A percentile compares a stretch with the other conserved stretches of the same genome.
These are phyloP conservation scores for Herpotrichia juniperi DNA, from an alignment of 2,329 filamentous ascomycete species.

Conservation along the genomic window DNA sequence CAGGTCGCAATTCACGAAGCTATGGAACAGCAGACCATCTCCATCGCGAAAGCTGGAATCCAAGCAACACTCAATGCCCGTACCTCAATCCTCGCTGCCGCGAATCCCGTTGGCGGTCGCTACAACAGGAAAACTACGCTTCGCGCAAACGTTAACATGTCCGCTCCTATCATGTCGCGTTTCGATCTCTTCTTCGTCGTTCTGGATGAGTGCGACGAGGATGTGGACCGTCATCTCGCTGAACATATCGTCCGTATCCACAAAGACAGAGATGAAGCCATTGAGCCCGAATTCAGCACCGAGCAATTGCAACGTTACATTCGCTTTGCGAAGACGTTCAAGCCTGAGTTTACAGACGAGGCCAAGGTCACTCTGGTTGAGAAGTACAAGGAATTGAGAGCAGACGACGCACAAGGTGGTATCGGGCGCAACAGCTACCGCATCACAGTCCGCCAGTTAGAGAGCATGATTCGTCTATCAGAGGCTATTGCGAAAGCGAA, in stretches of 20 bases:
- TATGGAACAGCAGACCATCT: constrained; percentile 99
- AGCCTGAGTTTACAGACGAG: constrained; percentile 87
- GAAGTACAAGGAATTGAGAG: constrained; percentile 93
- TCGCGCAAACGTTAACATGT: constrained; percentile 97
- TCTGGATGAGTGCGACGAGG: constrained; percentile 93
- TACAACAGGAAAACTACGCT: constrained; percentile 97
- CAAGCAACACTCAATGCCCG: constrained; percentile 96
- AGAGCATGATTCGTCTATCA: constrained; percentile 92
- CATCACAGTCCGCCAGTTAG: constrained; percentile 94
- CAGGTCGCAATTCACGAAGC: constrained; percentile 99
- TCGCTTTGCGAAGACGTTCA: constrained; percentile 92
- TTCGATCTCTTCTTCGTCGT: constrained; percentile 99
- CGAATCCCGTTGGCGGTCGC: constrained; percentile 94
- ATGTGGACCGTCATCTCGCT: constrained; percentile 86
- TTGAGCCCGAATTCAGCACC: constrained; percentile 92
- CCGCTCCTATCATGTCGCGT: constrained; percentile 97
- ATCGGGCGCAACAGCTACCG: constrained; percentile 95
- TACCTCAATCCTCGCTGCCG: constrained; percentile 92
- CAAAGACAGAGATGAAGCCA: constrained; percentile 87
- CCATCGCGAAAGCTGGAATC: constrained; percentile 97
- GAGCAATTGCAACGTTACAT: constrained; percentile 98
- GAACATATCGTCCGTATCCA: constrained; percentile 95
- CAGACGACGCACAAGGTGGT: constrained; percentile 92
- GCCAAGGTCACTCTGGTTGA: constrained; percentile 85
- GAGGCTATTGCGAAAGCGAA: constrained; percentile 99